phyloP scores from a whole-genome alignment of 2,329 filamentous ascomycete genomes.

The Pseudogymnoascus sp. region DNA sequence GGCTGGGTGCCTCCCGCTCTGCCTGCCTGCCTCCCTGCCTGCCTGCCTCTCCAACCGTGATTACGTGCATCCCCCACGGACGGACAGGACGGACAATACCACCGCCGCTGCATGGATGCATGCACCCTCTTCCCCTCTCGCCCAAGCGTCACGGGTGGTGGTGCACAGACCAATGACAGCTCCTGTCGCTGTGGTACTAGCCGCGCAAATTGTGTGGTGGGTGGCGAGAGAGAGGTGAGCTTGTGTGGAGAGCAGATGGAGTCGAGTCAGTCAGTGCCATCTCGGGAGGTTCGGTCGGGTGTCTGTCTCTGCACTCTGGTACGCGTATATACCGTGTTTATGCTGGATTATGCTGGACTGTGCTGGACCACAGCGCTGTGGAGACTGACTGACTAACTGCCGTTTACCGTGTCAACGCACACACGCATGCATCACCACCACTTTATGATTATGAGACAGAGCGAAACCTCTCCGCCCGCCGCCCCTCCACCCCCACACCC shows the following conservation, averaged over 20 bases:
- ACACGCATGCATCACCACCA: not conserved
- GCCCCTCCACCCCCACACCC: not conserved
- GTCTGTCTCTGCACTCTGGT: not conserved
- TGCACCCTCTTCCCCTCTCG: not conserved
- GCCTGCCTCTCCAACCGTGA: not conserved
- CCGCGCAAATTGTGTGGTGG: not conserved
- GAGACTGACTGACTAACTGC: not conserved
- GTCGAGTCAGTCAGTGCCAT: too few species aligned
- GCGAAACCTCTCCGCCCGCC: not conserved
- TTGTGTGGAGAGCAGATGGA: not conserved
- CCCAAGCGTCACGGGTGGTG: not conserved
- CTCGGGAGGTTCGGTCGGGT: too few species aligned
- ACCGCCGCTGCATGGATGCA: not conserved
- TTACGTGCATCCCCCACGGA: not conserved
- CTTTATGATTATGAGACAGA: too few species aligned
- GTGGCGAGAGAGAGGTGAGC: not conserved
- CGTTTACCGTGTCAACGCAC: not conserved
- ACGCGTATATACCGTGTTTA: too few species aligned
- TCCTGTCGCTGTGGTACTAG: not conserved
- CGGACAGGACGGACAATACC: not conserved
- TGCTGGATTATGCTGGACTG: not conserved
- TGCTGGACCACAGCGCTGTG: too few species aligned
- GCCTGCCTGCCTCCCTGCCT: not conserved
- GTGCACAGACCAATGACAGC: not conserved
- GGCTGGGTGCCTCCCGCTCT: not conserved